A percentile compares a stretch with the other conserved stretches of the same genome.
Conservation (phyloP, 768 basidiomycete genomes). For the Coprinopsis marcescibilis region DNA sequence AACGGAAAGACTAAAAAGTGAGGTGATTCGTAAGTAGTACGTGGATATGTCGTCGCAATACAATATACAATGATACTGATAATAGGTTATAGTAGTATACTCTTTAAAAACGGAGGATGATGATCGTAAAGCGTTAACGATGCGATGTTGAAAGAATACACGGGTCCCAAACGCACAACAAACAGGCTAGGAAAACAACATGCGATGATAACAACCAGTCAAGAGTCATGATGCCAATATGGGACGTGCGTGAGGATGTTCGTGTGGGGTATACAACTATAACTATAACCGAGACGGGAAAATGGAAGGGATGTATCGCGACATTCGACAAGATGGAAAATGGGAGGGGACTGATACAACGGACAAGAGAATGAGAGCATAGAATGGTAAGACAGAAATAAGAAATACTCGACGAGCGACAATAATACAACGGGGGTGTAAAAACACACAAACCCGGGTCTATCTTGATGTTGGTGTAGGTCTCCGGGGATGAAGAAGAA, state of each 20-base stretch:
- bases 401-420: constrained; percentile 1
- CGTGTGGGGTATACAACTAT: constrained; percentile 4
- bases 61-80: not conserved
- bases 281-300: not conserved
- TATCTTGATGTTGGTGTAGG: too few relatives aligned
- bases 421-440: not conserved
- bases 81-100: constrained; percentile 7
- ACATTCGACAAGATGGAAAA: not conserved
- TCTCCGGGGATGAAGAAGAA: too few relatives aligned
- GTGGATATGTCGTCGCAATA: constrained; percentile 1
- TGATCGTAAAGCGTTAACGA: not conserved
- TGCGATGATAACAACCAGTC: not conserved
- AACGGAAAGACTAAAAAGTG: not conserved
- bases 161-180: not conserved
- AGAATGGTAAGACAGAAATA: not conserved
- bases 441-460: not conserved
- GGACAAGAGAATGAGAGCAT: not conserved
- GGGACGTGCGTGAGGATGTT: not conserved
- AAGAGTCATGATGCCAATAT: not conserved
- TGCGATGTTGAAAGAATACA: not conserved
- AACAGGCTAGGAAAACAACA: not conserved
- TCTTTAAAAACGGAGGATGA: not conserved
- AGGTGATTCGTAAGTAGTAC: not conserved
- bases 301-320: not conserved
- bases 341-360: constrained; percentile 2